Evolutionary conservation across 768 basidiomycete genomes (phyloP).

Genomic region (Amanita fuliginea): DNA sequence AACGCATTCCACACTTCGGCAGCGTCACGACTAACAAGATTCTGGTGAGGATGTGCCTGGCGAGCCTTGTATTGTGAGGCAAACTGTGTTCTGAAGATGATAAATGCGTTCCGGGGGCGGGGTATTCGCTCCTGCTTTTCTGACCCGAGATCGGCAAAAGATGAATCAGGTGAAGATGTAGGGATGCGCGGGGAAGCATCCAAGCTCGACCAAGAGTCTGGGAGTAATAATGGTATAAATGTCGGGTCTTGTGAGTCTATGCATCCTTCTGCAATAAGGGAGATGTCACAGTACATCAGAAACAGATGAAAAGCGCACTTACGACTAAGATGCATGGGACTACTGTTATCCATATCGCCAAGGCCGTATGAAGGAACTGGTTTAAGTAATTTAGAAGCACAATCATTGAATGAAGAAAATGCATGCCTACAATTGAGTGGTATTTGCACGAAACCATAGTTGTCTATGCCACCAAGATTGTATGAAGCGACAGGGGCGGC

Average conservation of each 20-base stretch:
- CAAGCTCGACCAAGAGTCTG: not conserved
- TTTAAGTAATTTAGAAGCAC: too few species aligned
- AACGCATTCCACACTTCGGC: slow-evolving; percentile 17
- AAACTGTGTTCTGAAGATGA: slow-evolving; percentile 42
- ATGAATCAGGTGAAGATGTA: not conserved
- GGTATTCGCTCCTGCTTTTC: slow-evolving; percentile 20
- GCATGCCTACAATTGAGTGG: too few species aligned
- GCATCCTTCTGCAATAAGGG: not conserved
- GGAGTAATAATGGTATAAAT: not conserved
- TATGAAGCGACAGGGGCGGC: not conserved
- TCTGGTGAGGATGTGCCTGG: slow-evolving; percentile 16
- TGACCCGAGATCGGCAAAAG: not conserved
- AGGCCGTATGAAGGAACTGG: too few species aligned
- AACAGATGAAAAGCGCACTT: not conserved
- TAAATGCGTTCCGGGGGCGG: slow-evolving; percentile 47
- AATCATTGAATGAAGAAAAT: too few species aligned
- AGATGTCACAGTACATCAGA: not conserved
- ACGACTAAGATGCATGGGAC: not conserved
- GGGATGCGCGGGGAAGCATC: not conserved
- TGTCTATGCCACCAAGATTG: not conserved
- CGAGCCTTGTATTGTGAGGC: slow-evolving; percentile 7
- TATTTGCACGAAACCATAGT: not conserved
- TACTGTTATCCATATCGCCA: too few species aligned
- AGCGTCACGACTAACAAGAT: slow-evolving; percentile 44
- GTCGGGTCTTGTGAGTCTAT: not conserved